Evolutionary conservation across 768 basidiomycete species (phyloP), one percentile per base, ranked within the genome.

Genomic region (Suillus weaverae): DNA sequence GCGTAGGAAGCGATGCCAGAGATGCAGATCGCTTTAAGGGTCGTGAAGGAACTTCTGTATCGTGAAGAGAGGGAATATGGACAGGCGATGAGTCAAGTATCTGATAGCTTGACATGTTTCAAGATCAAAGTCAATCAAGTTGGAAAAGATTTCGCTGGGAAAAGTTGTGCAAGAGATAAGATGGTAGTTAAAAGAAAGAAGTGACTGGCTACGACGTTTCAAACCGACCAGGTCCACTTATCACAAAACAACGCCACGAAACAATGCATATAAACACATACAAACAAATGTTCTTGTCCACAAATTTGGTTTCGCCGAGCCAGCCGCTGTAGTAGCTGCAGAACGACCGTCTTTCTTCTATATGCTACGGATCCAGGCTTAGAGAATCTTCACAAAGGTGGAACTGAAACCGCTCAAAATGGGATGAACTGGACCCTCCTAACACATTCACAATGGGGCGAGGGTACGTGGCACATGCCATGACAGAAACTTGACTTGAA

Each of bases 11-110:
- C 5, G 87, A 87, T 36, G 84, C 85, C 48, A 81, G 80, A 20
- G 89, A 90, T 32, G 87, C 85, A 20, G 86, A 86, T 26, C 88
- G 86, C 74, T 89, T 89, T 56, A 88, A 77, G 18, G 80, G 77
- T 46, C 78, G 80, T 44, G 70, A 59, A 1, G 51, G 65, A 20
- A 66, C 60, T 46, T 64, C 66, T 48, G 62, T 59, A 61, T 67
- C 61, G 66, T 62, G 71, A 62, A 62, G 4, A 51, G 65, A 53
- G 26, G 68, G 68, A 20, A 62, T 57, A 39, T 48, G 67, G 44
- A 68, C 56, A 35, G 68, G 70, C 3, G 77, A 78, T 44, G 77
- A 77, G 67, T 79, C 78, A 64, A 79, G 74, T 22, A 79, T 60
- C 35, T 69, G 72, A 39, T 73, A 74, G 69, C 73, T 73, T 69